Evolutionary conservation across 148 eudicot genomes (phyloP).

Genomic region (Amaranthus hypochondriacus): DNA sequence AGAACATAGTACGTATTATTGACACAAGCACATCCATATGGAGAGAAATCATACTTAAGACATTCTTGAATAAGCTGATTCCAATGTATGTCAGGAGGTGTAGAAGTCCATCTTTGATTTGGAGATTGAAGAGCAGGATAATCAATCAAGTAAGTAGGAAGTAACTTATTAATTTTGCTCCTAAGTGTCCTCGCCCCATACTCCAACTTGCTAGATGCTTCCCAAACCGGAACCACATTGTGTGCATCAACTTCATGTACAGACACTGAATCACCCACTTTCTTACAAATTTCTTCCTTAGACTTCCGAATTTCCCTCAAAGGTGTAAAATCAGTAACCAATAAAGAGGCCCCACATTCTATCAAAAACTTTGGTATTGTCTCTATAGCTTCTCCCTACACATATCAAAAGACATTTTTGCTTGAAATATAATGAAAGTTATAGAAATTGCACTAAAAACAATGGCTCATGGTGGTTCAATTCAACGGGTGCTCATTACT

Average conservation of each 20-base stretch:
- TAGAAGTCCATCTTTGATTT: slow-evolving; percentile 41
- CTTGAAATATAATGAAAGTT: not conserved
- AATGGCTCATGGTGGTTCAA: too few relatives aligned
- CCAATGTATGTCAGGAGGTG: slow-evolving; percentile 55
- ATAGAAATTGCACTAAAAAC: not conserved
- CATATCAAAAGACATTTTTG: not conserved
- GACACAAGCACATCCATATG: not conserved
- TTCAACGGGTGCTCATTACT: too few relatives aligned
- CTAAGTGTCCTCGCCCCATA: slow-evolving; percentile 86
- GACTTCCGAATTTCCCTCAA: slow-evolving; percentile 62
- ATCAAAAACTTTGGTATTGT: slow-evolving; percentile 68
- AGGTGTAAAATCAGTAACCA: slow-evolving; percentile 90
- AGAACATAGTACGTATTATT: not conserved
- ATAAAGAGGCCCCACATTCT: slow-evolving; percentile 84
- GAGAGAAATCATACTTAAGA: slow-evolving; percentile 47
- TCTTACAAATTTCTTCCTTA: slow-evolving; percentile 70
- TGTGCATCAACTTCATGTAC: slow-evolving; percentile 99
- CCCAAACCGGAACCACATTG: slow-evolving; percentile 91
- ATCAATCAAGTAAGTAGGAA: slow-evolving; percentile 76
- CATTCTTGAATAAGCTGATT: slow-evolving; percentile 55
- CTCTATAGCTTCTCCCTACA: slow-evolving; percentile 85
- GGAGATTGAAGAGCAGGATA: slow-evolving; percentile 62
- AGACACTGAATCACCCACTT: slow-evolving; percentile 56
- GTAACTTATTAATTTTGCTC: slow-evolving; percentile 70
- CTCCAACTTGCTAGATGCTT: slow-evolving; percentile 78